These are phyloP conservation scores for Leccinum olivaceopallidum DNA, from an alignment of 768 basidiomycete species.

Conservation along the genomic window DNA sequence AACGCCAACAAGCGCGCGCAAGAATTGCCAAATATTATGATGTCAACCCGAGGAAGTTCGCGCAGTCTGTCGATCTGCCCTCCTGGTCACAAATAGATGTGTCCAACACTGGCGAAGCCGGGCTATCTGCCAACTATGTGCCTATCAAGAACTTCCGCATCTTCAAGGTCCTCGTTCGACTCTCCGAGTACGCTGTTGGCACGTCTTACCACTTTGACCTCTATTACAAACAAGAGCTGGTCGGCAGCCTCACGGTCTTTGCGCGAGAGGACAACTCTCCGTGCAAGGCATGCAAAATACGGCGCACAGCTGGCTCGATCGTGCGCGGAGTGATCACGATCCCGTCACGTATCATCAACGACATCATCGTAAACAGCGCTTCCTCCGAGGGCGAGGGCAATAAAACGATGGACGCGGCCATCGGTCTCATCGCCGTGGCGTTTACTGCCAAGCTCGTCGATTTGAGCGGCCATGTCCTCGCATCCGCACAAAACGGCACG, in stretches of 20 bases:
- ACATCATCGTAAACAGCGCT: slow-evolving; percentile 18
- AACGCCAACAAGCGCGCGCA: slow-evolving; percentile 23
- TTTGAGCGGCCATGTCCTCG: slow-evolving; percentile 12
- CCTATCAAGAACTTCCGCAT: slow-evolving; percentile 25
- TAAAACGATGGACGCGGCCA: slow-evolving; percentile 15
- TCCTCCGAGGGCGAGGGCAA: not conserved
- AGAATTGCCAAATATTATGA: slow-evolving; percentile 26
- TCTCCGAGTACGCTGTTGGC: slow-evolving; percentile 27
- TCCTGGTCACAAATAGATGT: slow-evolving; percentile 22
- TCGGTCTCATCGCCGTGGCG: slow-evolving; percentile 14
- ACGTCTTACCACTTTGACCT: slow-evolving; percentile 28
- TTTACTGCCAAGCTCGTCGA: slow-evolving; percentile 22
- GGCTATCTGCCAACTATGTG: slow-evolving; percentile 17
- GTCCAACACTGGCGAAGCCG: slow-evolving; percentile 3
- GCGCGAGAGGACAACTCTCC: slow-evolving; percentile 23
- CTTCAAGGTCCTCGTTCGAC: slow-evolving; percentile 27
- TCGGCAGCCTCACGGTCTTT: slow-evolving; percentile 29
- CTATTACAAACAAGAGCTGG: slow-evolving; percentile 14
- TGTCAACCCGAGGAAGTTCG: slow-evolving; percentile 22
- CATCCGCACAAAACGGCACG: slow-evolving; percentile 19
- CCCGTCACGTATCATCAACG: slow-evolving; percentile 21
- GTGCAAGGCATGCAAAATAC: slow-evolving; percentile 26
- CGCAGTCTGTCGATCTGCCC: not conserved
- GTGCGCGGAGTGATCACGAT: slow-evolving; percentile 29
- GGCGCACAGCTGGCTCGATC: slow-evolving; percentile 18